Percentiles rank a stretch among this genome's conserved stretches.
phyloP scores from a whole-genome alignment of 1,139 yeast species.

The Saccharomyces pastorianus region DNA sequence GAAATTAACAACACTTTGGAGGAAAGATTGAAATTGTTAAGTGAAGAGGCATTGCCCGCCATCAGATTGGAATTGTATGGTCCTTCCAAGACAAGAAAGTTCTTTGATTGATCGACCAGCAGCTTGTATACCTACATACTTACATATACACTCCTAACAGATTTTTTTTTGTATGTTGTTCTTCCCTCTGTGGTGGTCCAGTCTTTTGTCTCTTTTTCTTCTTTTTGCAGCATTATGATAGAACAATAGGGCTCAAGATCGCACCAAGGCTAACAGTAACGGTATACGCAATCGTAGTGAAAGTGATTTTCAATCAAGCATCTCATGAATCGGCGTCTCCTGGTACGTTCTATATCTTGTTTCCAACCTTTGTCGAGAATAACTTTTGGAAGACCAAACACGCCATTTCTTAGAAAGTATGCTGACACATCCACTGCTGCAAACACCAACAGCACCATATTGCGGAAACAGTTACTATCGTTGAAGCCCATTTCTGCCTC shows the following conservation, averaged over 20 bases:
- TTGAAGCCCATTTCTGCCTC: conserved; percentile 53
- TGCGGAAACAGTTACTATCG: conserved; percentile 15
- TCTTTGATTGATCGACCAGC: conserved; percentile 57
- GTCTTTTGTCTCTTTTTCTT: not conserved
- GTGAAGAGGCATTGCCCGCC: conserved; percentile 84
- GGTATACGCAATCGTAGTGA: not conserved
- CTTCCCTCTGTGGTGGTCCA: not conserved
- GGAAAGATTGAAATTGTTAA: conserved; percentile 78
- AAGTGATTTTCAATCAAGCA: not conserved
- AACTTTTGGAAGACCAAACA: not conserved
- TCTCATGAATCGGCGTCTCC: not conserved
- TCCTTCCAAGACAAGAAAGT: conserved; percentile 76
- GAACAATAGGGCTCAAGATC: not conserved
- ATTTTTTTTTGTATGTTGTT: not conserved
- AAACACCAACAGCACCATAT: not conserved
- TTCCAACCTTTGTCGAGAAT: not conserved
- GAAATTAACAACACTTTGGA: conserved; percentile 88
- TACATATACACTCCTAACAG: not conserved
- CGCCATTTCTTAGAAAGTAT: not conserved
- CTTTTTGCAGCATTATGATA: not conserved
- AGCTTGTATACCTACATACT: not conserved
- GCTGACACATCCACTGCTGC: not conserved
- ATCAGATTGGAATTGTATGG: conserved; percentile 89
- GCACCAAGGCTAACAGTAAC: not conserved
- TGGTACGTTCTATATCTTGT: not conserved